These are phyloP conservation scores for Heterobasidion annosum DNA, from an alignment of 1,284 basidiomycete genomes.

Conservation along the genomic window DNA sequence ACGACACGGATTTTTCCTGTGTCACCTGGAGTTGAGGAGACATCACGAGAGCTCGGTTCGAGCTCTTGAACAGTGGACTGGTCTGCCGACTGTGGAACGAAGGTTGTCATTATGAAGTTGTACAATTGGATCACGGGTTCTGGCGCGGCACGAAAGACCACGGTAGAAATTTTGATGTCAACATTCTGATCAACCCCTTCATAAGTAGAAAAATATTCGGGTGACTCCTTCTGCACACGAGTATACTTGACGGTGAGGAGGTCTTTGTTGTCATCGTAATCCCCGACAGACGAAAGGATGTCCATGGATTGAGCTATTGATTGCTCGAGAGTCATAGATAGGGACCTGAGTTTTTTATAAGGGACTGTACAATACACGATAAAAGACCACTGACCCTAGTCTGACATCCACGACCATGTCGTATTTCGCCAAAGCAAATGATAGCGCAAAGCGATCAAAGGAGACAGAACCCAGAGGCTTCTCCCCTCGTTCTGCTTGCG, in stretches of 20 bases:
- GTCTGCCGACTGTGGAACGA: slow-evolving; percentile 47
- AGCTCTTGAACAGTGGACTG: slow-evolving; percentile 6
- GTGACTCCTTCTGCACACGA: slow-evolving; percentile 78
- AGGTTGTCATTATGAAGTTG: slow-evolving; percentile 98
- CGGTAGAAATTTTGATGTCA: slow-evolving; percentile 86
- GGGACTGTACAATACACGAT: slow-evolving; percentile 4
- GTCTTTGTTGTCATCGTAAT: slow-evolving; percentile 48
- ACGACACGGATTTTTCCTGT: slow-evolving; percentile 67
- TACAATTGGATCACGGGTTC: slow-evolving; percentile 90
- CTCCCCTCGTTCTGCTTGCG: slow-evolving; percentile 52
- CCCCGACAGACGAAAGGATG: slow-evolving; percentile 69
- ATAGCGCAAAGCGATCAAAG: slow-evolving; percentile 75
- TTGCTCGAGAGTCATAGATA: slow-evolving; percentile 67
- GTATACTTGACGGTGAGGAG: slow-evolving; percentile 82
- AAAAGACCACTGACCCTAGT: slow-evolving; percentile 48
- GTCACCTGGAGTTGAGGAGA: slow-evolving; percentile 5
- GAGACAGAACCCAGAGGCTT: slow-evolving; percentile 73
- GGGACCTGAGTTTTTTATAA: slow-evolving; percentile 34
- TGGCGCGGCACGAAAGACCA: slow-evolving; percentile 85
- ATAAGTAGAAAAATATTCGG: slow-evolving; percentile 78
- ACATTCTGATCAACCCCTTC: slow-evolving; percentile 89
- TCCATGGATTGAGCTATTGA: slow-evolving; percentile 47
- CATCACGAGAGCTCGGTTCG: slow-evolving; percentile 4
- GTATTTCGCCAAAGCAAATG: slow-evolving; percentile 70
- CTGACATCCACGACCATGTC: slow-evolving; percentile 87